Base-by-base conservation (phyloP, 1,139 yeast genomes). In the Candida sanyaensis region DNA sequence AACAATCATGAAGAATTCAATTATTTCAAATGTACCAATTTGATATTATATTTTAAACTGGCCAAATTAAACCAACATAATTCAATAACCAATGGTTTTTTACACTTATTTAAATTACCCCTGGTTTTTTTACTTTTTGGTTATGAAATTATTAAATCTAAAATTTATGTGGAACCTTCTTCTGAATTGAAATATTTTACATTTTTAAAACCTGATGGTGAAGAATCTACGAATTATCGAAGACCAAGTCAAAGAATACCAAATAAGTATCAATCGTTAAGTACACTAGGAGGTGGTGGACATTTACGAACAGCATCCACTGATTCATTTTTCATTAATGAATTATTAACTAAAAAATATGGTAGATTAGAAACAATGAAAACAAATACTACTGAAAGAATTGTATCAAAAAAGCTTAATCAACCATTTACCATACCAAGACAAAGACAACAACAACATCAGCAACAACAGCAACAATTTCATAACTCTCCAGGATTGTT, bases 1-100 rank as follows among this genome's bases (percentile, higher is more conserved):
- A 67, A 69, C 28, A 73, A 69, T 48, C 66, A 68, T 39, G 77
- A 73, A 50, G 78, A 75, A 46, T 73, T 74, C 49, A 68, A 73
- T 51, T 73, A 69, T 47, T 69, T 71, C 51, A 73, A 71, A 53
- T 63, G 77, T 7, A 65, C 69, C 13, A 74, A 75, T 51, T 56
- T 74, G 44, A 64, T 73, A 3, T 62, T 74, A 24, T 72, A 72
- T 50, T 63, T 65, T 50, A 61, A 63, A 37, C 51, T 59, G 39
- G 58, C 68, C 10, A 51, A 52, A 26, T 40, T 64, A 29, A 50
- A 56, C 26, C 49, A 55, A 13, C 38, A 17, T 7, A 36, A 33
- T 9, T 41, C 39, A 9, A 33, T 47, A 27, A 44, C 52, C 31
- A 54, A 54, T 39, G 41, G 36, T 32, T 46, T 62, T 5, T 60